A percentile compares a stretch with the other conserved stretches of the same genome.
Conservation (phyloP, 1,284 basidiomycete genomes). For the Neotropicomus parvogracilis region DNA sequence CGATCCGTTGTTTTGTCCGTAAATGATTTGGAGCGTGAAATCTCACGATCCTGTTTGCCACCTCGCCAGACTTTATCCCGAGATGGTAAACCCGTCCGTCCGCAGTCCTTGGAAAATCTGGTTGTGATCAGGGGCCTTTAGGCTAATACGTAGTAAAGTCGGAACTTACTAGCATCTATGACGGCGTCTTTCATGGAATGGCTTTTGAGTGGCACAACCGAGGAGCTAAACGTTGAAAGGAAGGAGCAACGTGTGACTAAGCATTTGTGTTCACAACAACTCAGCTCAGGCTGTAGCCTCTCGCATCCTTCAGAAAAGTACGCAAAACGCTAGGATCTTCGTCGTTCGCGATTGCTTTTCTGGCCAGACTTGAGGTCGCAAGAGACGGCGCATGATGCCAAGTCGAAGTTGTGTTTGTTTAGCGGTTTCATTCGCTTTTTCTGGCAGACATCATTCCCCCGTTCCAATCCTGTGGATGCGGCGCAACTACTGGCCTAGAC, state of each 20-base stretch:
- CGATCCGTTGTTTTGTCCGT: background rate
- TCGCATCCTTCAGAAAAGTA: no score
- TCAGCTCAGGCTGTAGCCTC: background rate
- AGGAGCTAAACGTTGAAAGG: background rate
- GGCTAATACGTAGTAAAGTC: background rate
- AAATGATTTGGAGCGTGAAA: background rate
- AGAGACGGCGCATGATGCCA: no score
- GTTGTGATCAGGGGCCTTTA: conserved; percentile 4
- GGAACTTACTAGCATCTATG: conserved; percentile 30
- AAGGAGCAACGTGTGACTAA: conserved; percentile 12
- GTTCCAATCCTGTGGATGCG: no score
- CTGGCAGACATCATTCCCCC: no score
- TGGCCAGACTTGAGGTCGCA: no score
- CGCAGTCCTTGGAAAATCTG: conserved; percentile 72
- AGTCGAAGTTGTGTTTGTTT: no score
- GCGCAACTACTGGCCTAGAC: no score
- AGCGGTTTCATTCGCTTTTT: no score
- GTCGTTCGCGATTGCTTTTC: no score
- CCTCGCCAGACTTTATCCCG: conserved; percentile 69
- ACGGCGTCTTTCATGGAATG: conserved; percentile 27
- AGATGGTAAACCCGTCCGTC: conserved; percentile 75
- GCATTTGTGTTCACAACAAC: conserved; percentile 9
- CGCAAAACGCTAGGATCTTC: no score
- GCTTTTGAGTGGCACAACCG: background rate
- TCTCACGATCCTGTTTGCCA: conserved; percentile 77